phyloP scores from a whole-genome alignment of 352 stramenopile species.

The Globisporangium parvum region DNA sequence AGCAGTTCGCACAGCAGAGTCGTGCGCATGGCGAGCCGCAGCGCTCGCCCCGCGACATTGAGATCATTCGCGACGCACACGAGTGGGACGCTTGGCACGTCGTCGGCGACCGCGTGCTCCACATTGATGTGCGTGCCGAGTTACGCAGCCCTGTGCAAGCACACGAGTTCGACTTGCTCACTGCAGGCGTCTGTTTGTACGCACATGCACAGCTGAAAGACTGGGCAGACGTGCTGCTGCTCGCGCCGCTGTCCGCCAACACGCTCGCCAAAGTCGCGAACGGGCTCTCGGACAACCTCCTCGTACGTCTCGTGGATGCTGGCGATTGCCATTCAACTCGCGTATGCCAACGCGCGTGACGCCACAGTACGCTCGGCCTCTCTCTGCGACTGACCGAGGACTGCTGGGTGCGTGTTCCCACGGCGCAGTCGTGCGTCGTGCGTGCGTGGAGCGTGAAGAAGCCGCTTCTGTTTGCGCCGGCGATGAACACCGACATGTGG shows the following conservation, averaged over 20 bases:
- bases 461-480: slow-evolving; percentile 90
- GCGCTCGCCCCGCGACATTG: slow-evolving; percentile 13
- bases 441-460: slow-evolving; percentile 93
- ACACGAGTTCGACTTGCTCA: neutral
- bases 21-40: neutral
- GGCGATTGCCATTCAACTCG: neutral
- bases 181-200: neutral
- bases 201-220: slow-evolving; percentile 75
- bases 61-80: slow-evolving; percentile 63
- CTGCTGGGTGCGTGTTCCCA: neutral
- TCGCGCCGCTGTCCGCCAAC: slow-evolving; percentile 88
- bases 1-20: slow-evolving; percentile 31
- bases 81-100: slow-evolving; percentile 81
- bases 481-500: slow-evolving; percentile 99
- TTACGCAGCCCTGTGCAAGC: neutral
- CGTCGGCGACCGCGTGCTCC: slow-evolving; percentile 74
- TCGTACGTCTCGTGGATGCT: slow-evolving; percentile 37
- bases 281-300: slow-evolving; percentile 93
- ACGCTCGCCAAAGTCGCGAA: slow-evolving; percentile 89
- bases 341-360: neutral
- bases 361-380: neutral
- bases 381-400: neutral
- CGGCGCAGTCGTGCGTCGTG: slow-evolving; percentile 77
- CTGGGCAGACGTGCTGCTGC: slow-evolving; percentile 91
- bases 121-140: slow-evolving; percentile 69